These are phyloP conservation scores for Fusarium sp. DNA, from an alignment of 2,329 filamentous ascomycete genomes.

Conservation along the genomic window DNA sequence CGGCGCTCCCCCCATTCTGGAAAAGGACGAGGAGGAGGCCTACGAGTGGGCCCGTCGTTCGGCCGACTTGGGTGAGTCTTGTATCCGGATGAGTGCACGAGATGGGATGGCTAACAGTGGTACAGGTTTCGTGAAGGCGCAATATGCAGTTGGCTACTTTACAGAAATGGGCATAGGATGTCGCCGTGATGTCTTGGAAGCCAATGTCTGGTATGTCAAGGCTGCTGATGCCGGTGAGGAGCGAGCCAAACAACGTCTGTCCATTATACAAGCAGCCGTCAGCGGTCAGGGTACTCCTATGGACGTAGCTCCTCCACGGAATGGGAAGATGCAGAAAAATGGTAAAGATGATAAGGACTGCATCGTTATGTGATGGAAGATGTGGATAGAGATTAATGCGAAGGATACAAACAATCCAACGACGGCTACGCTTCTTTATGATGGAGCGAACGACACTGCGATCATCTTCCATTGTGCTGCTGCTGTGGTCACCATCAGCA, in stretches of 20 bases:
- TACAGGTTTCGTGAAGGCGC: conserved; percentile 77
- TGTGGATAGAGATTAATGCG: conserved; percentile 27
- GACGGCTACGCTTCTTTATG: conserved; percentile 26
- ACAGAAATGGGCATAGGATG: conserved; percentile 99
- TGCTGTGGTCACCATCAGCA: conserved; percentile 4
- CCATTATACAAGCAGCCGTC: conserved; percentile 87
- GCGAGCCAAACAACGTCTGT: conserved; percentile 86
- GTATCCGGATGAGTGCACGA: not conserved
- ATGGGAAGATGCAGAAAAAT: conserved; percentile 65
- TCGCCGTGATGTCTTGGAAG: conserved; percentile 91
- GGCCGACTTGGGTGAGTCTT: conserved; percentile 81
- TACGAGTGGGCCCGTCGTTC: conserved; percentile 95
- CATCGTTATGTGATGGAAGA: conserved; percentile 64
- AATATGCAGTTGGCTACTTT: conserved; percentile 96
- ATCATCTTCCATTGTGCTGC: conserved; percentile 8
- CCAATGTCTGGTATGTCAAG: conserved; percentile 98
- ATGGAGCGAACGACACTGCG: conserved; percentile 9
- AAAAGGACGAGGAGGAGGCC: conserved; percentile 95
- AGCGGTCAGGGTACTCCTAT: conserved; percentile 67
- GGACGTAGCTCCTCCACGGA: conserved; percentile 67
- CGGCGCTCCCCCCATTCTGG: conserved; percentile 89
- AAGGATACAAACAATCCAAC: conserved; percentile 40
- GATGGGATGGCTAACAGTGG: conserved; percentile 26
- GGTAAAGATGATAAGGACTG: conserved; percentile 68
- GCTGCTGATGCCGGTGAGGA: conserved; percentile 94